Conservation (phyloP, 495 filamentous ascomycete species). For the Trichocladium antarcticum region DNA sequence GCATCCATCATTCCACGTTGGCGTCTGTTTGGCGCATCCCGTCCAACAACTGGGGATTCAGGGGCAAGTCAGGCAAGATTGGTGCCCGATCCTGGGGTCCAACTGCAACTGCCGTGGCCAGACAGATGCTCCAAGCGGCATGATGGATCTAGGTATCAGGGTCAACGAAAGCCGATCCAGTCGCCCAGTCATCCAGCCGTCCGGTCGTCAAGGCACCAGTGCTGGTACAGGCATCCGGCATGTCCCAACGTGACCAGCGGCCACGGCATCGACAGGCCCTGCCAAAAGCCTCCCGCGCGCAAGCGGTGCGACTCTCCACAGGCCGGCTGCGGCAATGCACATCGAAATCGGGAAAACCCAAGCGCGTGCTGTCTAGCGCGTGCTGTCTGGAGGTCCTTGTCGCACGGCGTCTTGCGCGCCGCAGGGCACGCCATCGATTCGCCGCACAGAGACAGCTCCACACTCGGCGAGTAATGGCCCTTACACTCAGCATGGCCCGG, state of each 20-base stretch:
- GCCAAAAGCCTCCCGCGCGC: slow-evolving; percentile 2
- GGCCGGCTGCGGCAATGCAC: slow-evolving; percentile 7
- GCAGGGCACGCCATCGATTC: slow-evolving; percentile 4
- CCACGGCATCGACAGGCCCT: too few species aligned
- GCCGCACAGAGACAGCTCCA: slow-evolving; percentile 2
- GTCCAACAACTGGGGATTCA: neutral
- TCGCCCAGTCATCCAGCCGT: too few species aligned
- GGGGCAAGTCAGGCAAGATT: neutral
- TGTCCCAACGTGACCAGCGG: neutral
- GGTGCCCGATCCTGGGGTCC: neutral
- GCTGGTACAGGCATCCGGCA: too few species aligned
- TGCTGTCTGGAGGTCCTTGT: neutral
- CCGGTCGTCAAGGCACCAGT: slow-evolving; percentile 1
- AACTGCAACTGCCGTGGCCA: neutral
- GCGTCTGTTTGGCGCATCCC: neutral
- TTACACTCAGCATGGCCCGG: neutral
- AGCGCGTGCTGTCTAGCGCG: slow-evolving; percentile 5
- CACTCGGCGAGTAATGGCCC: neutral
- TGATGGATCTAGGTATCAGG: neutral
- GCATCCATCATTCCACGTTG: too few species aligned
- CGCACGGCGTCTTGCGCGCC: slow-evolving; percentile 3
- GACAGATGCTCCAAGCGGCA: neutral
- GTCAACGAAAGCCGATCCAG: neutral
- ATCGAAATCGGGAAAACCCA: slow-evolving; percentile 8
- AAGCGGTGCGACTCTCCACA: slow-evolving; percentile 8